Evolutionary conservation across 352 stramenopile genomes (phyloP).

Genomic region (Aphanomyces cochlioides): DNA sequence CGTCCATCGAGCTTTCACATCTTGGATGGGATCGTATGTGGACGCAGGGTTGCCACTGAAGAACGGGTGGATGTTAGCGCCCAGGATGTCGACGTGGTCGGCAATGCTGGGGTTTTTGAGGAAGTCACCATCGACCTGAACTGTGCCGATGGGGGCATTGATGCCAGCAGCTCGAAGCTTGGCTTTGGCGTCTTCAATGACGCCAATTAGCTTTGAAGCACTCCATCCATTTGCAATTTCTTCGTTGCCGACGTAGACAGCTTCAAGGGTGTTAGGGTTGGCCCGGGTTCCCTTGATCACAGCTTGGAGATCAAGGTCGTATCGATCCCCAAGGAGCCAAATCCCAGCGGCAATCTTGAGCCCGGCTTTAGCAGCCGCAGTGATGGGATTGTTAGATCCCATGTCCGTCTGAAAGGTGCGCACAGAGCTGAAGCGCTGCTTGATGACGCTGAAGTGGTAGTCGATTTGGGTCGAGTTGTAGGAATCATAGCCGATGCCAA

Average conservation of each 20-base stretch:
- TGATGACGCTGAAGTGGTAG: conserved; percentile 20
- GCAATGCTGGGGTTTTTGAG: conserved; percentile 4
- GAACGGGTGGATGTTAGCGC: conserved; percentile 30
- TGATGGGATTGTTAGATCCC: conserved; percentile 52
- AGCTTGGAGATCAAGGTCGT: conserved; percentile 34
- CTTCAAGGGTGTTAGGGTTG: conserved; percentile 29
- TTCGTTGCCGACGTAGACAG: conserved; percentile 29
- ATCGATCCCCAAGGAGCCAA: conserved; percentile 31
- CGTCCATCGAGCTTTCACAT: conserved; percentile 31
- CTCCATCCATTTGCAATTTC: conserved; percentile 7
- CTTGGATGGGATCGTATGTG: conserved; percentile 3
- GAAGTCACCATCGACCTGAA: conserved; percentile 24
- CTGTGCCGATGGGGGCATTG: conserved; percentile 12
- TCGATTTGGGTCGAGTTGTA: conserved; percentile 23
- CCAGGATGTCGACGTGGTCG: conserved; percentile 3
- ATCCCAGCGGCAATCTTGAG: conserved; percentile 62
- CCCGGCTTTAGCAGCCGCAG: conserved; percentile 37
- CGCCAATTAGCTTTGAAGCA: neutral
- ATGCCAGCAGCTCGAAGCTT: conserved; percentile 1
- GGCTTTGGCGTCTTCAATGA: conserved; percentile 3
- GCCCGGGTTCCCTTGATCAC: conserved; percentile 38
- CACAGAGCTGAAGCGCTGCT: conserved; percentile 44
- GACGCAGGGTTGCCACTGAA: conserved; percentile 15
- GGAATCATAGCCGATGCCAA: conserved; percentile 23
- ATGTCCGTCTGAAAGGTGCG: conserved; percentile 59